Conservation (phyloP, 495 filamentous ascomycete genomes). For the Lophiostoma macrostomum region DNA sequence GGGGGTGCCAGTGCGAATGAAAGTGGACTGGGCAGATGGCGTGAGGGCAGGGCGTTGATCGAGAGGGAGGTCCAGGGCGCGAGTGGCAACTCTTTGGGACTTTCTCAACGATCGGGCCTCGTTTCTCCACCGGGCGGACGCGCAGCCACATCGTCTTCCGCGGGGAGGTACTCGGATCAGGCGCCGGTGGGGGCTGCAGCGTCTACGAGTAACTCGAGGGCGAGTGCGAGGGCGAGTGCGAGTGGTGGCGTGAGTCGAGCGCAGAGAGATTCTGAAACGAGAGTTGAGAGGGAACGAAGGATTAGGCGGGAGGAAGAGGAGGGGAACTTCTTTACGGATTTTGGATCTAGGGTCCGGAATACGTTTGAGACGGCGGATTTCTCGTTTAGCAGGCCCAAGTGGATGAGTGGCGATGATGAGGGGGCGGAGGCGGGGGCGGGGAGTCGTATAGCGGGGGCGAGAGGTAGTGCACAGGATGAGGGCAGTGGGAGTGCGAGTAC, state of each 20-base stretch:
- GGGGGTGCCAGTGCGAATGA: conserved; percentile 71
- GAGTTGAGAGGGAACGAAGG: neutral
- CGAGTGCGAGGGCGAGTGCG: neutral
- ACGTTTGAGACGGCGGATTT: conserved; percentile 82
- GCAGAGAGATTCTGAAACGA: too few species aligned
- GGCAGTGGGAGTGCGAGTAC: conserved; percentile 35
- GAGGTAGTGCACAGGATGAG: conserved; percentile 42
- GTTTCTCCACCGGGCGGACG: conserved; percentile 23
- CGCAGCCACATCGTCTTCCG: too few species aligned
- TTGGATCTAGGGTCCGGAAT: conserved; percentile 83
- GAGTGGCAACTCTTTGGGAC: conserved; percentile 42
- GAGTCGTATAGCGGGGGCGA: conserved; percentile 6
- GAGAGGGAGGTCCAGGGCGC: conserved; percentile 76
- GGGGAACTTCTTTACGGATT: conserved; percentile 76
- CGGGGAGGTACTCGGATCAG: conserved; percentile 22
- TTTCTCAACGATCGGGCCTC: conserved; percentile 27
- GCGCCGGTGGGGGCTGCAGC: neutral
- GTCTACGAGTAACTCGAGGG: neutral
- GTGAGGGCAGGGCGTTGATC: conserved; percentile 90
- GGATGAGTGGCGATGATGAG: conserved; percentile 66
- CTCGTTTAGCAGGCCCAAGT: conserved; percentile 82
- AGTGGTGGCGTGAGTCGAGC: neutral
- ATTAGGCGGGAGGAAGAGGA: conserved; percentile 52
- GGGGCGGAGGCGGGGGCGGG: neutral
- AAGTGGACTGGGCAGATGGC: conserved; percentile 87